Conservation (phyloP, 345 rosid species). For the Populus tremula region DNA sequence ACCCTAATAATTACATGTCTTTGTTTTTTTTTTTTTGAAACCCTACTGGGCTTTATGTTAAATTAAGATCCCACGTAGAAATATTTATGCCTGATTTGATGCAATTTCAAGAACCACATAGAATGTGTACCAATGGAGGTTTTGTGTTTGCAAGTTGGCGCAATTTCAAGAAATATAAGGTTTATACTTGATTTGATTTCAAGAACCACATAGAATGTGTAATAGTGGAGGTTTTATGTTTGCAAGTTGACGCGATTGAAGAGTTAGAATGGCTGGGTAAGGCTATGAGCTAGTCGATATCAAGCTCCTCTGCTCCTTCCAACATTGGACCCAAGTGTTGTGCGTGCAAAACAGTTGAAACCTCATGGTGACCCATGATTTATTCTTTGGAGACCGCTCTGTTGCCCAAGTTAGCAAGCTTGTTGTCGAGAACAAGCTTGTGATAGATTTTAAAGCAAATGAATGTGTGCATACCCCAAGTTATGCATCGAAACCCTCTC, state of each 20-base stretch:
- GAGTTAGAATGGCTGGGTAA: neutral
- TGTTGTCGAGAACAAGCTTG: neutral
- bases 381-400: neutral
- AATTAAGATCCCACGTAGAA: too few species aligned
- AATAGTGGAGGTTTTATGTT: too few species aligned
- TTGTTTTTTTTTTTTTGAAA: too few species aligned
- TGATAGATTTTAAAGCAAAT: neutral
- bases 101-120: too few species aligned
- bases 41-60: too few species aligned
- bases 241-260: neutral
- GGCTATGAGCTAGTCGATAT: neutral
- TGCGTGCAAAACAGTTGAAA: neutral
- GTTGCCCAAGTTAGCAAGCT: neutral
- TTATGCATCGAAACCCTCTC: neutral
- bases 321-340: neutral
- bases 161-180: too few species aligned
- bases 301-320: neutral
- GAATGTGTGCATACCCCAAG: neutral
- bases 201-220: too few species aligned
- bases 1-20: neutral
- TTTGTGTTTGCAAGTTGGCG: too few species aligned
- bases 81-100: too few species aligned
- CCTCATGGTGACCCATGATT: neutral
- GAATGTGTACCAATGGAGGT: too few species aligned
- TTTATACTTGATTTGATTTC: too few species aligned